Conservation (phyloP, 371 early-diverging fungal genomes). For the Mortierella sp. region DNA sequence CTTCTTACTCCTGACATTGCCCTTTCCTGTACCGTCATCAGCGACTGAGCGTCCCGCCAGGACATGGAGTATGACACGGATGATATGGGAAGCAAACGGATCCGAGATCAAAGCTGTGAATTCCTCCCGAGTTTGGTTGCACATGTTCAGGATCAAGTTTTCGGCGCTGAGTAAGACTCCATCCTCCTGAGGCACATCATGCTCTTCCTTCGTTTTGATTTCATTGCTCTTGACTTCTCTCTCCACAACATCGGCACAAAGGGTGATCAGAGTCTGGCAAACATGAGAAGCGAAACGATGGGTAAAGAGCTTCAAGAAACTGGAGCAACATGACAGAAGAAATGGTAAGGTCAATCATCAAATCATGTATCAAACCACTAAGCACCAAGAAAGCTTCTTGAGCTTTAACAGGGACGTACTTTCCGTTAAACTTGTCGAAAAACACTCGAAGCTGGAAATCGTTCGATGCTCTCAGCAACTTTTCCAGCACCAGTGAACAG, state of each 20-base stretch:
- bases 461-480: constrained; percentile 74
- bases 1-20: constrained; percentile 69
- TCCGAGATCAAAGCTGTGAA: constrained; percentile 75
- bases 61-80: constrained; percentile 75
- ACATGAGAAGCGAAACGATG: constrained; percentile 91
- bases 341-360: too few species aligned
- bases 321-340: constrained; percentile 14
- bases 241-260: constrained; percentile 80
- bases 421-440: constrained; percentile 72
- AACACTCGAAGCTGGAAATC: constrained; percentile 80
- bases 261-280: constrained; percentile 77
- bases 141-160: constrained; percentile 68
- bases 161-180: constrained; percentile 75
- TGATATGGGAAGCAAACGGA: constrained; percentile 80
- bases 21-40: constrained; percentile 63
- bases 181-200: constrained; percentile 46
- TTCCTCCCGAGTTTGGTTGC: constrained; percentile 70
- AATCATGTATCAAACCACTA: too few species aligned
- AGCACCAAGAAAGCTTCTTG: too few species aligned
- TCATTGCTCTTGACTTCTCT: constrained; percentile 66
- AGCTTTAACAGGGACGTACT: too few species aligned
- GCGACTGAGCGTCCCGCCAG: constrained; percentile 72
- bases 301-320: constrained; percentile 73
- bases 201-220: constrained; percentile 38
- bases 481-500: constrained; percentile 84